phyloP scores from a whole-genome alignment of 2,329 filamentous ascomycete species.

The Pestalotiopsis fici region DNA sequence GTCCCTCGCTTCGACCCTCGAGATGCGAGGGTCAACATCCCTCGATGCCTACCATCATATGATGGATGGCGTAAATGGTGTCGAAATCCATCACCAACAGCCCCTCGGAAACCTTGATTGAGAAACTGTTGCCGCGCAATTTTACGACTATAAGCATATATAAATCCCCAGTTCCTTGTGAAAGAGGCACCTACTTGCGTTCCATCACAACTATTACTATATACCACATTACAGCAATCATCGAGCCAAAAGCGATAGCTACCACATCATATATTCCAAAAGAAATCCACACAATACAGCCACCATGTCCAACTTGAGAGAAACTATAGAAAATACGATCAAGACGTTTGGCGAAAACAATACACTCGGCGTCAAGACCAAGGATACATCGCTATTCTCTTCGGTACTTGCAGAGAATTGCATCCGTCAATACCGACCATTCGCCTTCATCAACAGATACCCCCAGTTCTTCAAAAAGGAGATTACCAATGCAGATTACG shows the following conservation, averaged over 20 bases:
- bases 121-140: no score
- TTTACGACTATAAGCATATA: no score
- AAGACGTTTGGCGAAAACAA: constrained; percentile 15
- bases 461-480: constrained; percentile 20
- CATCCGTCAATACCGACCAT: constrained; percentile 18
- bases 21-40: no score
- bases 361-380: constrained; percentile 16
- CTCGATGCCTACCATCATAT: no score
- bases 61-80: no score
- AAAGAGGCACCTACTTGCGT: no score
- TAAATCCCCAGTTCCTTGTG: no score
- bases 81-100: no score
- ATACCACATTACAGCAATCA: no score
- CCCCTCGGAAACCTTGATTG: no score
- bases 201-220: no score
- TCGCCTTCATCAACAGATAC: constrained; percentile 18
- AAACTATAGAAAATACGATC: not conserved
- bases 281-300: not conserved
- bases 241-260: not conserved
- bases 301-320: not conserved
- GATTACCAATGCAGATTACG: constrained; percentile 22
- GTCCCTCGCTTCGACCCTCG: no score
- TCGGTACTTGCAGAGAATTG: constrained; percentile 17
- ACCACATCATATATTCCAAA: not conserved
- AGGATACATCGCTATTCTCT: constrained; percentile 17